Conservation (phyloP, 2,329 filamentous ascomycete species). For the Hysterium pulicare region DNA sequence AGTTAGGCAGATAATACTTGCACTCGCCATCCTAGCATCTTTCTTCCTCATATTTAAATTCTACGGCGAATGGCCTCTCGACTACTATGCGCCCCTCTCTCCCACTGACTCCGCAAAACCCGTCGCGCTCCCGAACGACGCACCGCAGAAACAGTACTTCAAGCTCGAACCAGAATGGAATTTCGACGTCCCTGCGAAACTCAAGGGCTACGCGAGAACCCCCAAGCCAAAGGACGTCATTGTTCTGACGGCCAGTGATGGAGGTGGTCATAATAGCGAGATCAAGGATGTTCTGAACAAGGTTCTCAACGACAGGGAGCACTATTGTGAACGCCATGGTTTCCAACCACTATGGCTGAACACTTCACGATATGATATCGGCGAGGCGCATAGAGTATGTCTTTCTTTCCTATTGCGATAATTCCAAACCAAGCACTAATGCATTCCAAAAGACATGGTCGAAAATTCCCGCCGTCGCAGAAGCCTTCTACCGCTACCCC, state of each 20-base stretch:
- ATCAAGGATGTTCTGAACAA: constrained; percentile 36
- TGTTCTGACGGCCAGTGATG: constrained; percentile 40
- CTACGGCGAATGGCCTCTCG: background rate
- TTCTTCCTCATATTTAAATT: background rate
- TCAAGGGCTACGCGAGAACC: constrained; percentile 25
- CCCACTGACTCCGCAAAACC: constrained; percentile 13
- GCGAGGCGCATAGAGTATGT: constrained; percentile 31
- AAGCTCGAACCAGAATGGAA: constrained; percentile 31
- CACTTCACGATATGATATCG: constrained; percentile 39
- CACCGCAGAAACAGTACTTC: constrained; percentile 28
- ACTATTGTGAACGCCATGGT: constrained; percentile 36
- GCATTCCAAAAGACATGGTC: constrained; percentile 30
- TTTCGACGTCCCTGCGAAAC: constrained; percentile 24
- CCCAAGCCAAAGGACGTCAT: constrained; percentile 35
- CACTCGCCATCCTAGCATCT: background rate
- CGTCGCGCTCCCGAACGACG: constrained; percentile 17
- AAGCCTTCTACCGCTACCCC: constrained; percentile 38
- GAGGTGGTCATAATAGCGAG: constrained; percentile 40
- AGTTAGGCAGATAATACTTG: background rate
- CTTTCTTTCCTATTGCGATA: background rate
- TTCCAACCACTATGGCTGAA: constrained; percentile 41
- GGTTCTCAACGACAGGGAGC: constrained; percentile 32
- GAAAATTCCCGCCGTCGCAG: constrained; percentile 40
- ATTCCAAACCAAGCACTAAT: background rate
- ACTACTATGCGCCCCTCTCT: constrained; percentile 18